Evolutionary conservation across 1,139 yeast species (phyloP).

Genomic region (Yamadazyma diospyri): DNA sequence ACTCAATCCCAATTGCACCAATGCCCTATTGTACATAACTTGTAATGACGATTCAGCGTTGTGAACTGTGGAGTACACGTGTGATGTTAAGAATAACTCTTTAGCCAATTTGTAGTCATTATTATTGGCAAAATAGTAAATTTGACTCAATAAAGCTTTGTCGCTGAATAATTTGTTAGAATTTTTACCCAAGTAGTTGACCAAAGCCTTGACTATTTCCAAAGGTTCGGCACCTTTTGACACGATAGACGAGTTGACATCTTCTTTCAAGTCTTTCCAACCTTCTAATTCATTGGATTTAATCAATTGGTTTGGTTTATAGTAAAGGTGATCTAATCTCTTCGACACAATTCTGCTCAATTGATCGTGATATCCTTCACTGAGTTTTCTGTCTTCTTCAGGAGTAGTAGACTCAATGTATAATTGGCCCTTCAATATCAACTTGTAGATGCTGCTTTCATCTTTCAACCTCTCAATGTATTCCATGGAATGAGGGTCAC

Average conservation of each 20-base stretch:
- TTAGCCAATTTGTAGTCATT: slow-evolving; percentile 81
- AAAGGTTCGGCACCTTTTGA: slow-evolving; percentile 30
- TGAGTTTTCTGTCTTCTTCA: slow-evolving; percentile 31
- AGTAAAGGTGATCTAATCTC: slow-evolving; percentile 90
- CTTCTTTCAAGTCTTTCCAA: slow-evolving; percentile 44
- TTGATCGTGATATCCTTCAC: slow-evolving; percentile 48
- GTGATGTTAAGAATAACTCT: slow-evolving; percentile 82
- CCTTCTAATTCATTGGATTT: slow-evolving; percentile 65
- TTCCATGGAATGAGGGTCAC: slow-evolving; percentile 94
- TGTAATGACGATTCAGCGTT: slow-evolving; percentile 82
- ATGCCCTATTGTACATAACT: slow-evolving; percentile 89
- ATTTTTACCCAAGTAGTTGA: slow-evolving; percentile 64
- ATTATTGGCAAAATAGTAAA: slow-evolving; percentile 89
- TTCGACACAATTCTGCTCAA: slow-evolving; percentile 75
- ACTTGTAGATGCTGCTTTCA: slow-evolving; percentile 71
- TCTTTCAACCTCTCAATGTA: slow-evolving; percentile 88
- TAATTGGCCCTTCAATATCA: slow-evolving; percentile 80
- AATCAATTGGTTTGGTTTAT: slow-evolving; percentile 80
- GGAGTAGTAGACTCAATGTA: slow-evolving; percentile 70
- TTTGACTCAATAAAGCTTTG: slow-evolving; percentile 79
- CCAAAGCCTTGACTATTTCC: slow-evolving; percentile 60
- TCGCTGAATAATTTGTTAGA: slow-evolving; percentile 68
- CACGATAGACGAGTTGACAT: slow-evolving; percentile 29
- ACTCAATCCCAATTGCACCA: slow-evolving; percentile 92
- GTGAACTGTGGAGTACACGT: slow-evolving; percentile 78